A percentile compares a stretch with the other conserved stretches of the same genome.
Evolutionary conservation across 495 filamentous ascomycete genomes (phyloP).

Genomic region (Aspergillus nidulans): DNA sequence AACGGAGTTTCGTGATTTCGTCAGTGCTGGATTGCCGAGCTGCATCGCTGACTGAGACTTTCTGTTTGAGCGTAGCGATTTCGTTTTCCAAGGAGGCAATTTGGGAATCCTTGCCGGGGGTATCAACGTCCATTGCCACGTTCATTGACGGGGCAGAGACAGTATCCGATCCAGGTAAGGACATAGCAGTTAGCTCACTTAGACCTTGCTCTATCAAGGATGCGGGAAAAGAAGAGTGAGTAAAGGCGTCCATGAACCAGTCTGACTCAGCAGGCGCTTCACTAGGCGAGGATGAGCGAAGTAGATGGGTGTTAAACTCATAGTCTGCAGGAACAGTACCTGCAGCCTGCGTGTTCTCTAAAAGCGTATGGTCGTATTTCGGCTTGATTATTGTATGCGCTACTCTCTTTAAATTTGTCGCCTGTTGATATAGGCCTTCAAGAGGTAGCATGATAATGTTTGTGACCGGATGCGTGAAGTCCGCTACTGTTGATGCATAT

Average conservation of each 20-base stretch:
- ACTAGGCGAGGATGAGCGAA: constrained; percentile 11
- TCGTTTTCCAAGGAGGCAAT: constrained; percentile 34
- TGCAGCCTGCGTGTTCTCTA: constrained; percentile 37
- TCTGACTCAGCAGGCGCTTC: constrained; percentile 2
- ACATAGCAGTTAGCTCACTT: constrained; percentile 44
- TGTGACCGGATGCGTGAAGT: constrained; percentile 71
- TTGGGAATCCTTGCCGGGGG: constrained; percentile 26
- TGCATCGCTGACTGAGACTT: constrained; percentile 34
- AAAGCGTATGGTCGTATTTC: constrained; percentile 42
- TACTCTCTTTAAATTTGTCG: constrained; percentile 41
- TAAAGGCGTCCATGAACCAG: constrained; percentile 48
- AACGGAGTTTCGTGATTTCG: constrained; percentile 38
- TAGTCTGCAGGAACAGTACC: constrained; percentile 63
- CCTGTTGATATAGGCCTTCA: constrained; percentile 46
- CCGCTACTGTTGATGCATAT: constrained; percentile 56
- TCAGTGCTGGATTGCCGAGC: constrained; percentile 33
- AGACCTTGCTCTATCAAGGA: constrained; percentile 53
- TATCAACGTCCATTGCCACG: constrained; percentile 15
- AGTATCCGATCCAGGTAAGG: constrained; percentile 19
- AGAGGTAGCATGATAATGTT: constrained; percentile 69
- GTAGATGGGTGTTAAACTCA: constrained; percentile 62
- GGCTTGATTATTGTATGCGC: constrained; percentile 69
- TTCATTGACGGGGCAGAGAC: constrained; percentile 11
- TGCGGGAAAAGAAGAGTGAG: constrained; percentile 48
- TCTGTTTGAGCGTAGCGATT: constrained; percentile 36